phyloP scores from a whole-genome alignment of 306 rosid genomes.

The Corylus avellana region DNA sequence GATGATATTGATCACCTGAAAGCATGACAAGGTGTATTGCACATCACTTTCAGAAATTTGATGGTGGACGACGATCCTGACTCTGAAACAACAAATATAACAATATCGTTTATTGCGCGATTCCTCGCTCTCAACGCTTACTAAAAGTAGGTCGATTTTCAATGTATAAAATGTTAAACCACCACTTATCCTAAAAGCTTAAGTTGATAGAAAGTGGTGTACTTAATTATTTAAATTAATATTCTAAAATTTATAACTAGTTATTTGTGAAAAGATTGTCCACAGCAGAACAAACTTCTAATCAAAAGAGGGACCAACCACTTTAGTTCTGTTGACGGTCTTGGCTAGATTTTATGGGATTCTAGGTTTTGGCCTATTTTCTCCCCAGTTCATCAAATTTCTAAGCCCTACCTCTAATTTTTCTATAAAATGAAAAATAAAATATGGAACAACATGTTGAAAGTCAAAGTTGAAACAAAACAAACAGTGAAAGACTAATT shows the following conservation, averaged over 20 bases:
- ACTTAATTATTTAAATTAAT: too few species aligned
- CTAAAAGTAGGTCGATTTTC: background rate
- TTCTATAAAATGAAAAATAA: background rate
- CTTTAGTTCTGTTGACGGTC: background rate
- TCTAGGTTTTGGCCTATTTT: background rate
- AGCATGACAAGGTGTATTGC: conserved; percentile 71
- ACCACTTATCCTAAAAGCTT: background rate
- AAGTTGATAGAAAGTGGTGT: too few species aligned
- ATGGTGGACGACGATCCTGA: conserved; percentile 85
- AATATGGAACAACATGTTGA: background rate
- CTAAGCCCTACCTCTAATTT: background rate
- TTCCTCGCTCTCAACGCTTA: background rate
- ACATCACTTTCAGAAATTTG: conserved; percentile 75
- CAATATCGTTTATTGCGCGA: background rate
- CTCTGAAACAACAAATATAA: conserved; percentile 41
- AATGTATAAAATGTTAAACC: background rate
- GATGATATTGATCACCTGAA: conserved; percentile 55
- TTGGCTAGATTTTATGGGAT: background rate
- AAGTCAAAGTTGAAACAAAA: background rate
- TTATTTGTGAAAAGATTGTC: background rate
- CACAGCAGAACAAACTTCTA: background rate
- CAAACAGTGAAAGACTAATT: background rate
- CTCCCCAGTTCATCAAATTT: background rate
- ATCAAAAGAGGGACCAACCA: background rate
- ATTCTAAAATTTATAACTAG: background rate